These are phyloP conservation scores for Lachnellula occidentalis DNA, from an alignment of 2,329 filamentous ascomycete species.

Conservation along the genomic window DNA sequence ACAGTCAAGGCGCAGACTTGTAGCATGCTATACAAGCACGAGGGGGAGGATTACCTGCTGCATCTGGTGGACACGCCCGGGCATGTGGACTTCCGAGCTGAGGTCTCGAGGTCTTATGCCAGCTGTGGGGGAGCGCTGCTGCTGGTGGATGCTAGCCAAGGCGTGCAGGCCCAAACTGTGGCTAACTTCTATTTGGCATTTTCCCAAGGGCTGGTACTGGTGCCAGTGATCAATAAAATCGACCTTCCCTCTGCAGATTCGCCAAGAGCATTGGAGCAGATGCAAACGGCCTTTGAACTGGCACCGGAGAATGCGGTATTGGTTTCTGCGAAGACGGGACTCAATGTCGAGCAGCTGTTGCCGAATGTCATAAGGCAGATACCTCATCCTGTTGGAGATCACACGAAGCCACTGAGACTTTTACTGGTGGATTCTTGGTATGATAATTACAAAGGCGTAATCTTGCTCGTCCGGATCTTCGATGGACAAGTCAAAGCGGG, in stretches of 20 bases:
- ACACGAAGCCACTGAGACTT: slow-evolving; percentile 68
- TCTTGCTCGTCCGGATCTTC: slow-evolving; percentile 85
- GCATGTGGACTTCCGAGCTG: slow-evolving; percentile 95
- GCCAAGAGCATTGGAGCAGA: slow-evolving; percentile 78
- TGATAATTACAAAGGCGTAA: slow-evolving; percentile 89
- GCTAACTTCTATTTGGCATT: slow-evolving; percentile 99
- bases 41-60: slow-evolving; percentile 82
- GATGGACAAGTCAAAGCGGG: slow-evolving; percentile 79
- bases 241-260: slow-evolving; percentile 87
- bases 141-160: slow-evolving; percentile 92
- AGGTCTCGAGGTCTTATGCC: slow-evolving; percentile 92
- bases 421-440: slow-evolving; percentile 98
- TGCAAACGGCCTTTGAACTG: slow-evolving; percentile 81
- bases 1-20: slow-evolving; percentile 99
- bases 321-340: slow-evolving; percentile 90
- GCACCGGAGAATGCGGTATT: slow-evolving; percentile 67
- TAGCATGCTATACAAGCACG: slow-evolving; percentile 89
- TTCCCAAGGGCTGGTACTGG: slow-evolving; percentile 76
- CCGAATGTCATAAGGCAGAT: slow-evolving; percentile 82
- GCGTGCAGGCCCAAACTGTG: slow-evolving; percentile 94
- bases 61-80: slow-evolving; percentile 96
- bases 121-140: slow-evolving; percentile 90
- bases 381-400: slow-evolving; percentile 71
- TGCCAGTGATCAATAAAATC: slow-evolving; percentile 96
- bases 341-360: slow-evolving; percentile 78